Base-by-base conservation (phyloP, 2,329 filamentous ascomycete genomes). In the Colletotrichum trifolii region DNA sequence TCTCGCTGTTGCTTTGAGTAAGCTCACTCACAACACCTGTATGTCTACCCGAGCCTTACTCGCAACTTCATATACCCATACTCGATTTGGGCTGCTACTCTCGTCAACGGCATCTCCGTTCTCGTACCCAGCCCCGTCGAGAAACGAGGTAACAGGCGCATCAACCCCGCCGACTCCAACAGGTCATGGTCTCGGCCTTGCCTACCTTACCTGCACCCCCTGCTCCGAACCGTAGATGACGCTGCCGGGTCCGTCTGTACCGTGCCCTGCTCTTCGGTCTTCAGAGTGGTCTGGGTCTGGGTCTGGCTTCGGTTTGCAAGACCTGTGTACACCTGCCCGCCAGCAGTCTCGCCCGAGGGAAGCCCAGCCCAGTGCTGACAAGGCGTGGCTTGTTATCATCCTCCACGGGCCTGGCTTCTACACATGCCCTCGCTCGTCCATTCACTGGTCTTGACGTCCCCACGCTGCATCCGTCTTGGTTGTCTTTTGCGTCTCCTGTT, bases 361-460 rank as follows among this genome's bases (percentile, higher is more conserved):
- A 40, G 15, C 25, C 38, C 55, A 43, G 47, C 47, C 25, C 48
- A 53, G 52, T 47, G 52, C 58, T 53, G 59, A 63, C 58, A 57
- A 25, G 25, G 25, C 25, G 25, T 57, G 40, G 58, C 17, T 56
- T 56, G 43, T 53, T 53, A 40, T 47, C 52, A 57, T 63, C 63
- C 63, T 42, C 52, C 17, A 35, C 58, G n/a, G 42, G 54, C 59
- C 4, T 46, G 60, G 54, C 25, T 25, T 25, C 4, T 25, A 25
- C 25, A 25, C 25, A 25, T 25, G 25, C 25, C 4, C 45, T 59
- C 38, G 54, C 60, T n/a, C 50, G 45, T 50, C 54, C 64, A 63
- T 53, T 63, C 63, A 66, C 25, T 53, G 43, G 42, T 13, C 50
- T 15, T 36, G n/a, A 33, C 46, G 34, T 17, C 64, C 60, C 60